phyloP scores from a whole-genome alignment of 2,329 filamentous ascomycete species.

The Trichothecium sympodiale region DNA sequence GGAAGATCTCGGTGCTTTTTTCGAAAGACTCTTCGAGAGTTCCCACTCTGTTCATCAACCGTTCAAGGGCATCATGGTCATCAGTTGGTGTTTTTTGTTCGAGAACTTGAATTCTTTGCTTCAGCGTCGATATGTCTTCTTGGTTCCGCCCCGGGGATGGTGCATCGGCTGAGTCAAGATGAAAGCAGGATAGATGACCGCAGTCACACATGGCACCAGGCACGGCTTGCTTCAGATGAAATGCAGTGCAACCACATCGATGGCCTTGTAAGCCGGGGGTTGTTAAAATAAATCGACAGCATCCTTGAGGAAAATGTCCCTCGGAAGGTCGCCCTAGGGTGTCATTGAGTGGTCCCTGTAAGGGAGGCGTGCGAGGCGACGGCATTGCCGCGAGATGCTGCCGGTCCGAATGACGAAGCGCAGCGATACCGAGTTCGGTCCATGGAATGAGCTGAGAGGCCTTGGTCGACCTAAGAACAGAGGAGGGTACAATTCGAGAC shows the following conservation, averaged over 20 bases:
- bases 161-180: conserved; percentile 35
- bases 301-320: conserved; percentile 38
- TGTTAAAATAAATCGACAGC: conserved; percentile 48
- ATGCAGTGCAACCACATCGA: conserved; percentile 47
- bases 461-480: no score
- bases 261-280: conserved; percentile 45
- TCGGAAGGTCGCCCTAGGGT: no score
- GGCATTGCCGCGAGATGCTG: no score
- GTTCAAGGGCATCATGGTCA: conserved; percentile 24
- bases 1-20: conserved; percentile 37
- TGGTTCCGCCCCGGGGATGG: conserved; percentile 38
- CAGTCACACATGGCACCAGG: conserved; percentile 47
- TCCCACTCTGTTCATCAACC: conserved; percentile 32
- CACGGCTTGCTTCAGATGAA: conserved; percentile 40
- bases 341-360: no score
- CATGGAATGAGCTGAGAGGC: no score
- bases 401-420: no score
- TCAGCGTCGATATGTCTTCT: conserved; percentile 15
- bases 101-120: conserved; percentile 4
- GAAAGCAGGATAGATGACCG: conserved; percentile 49
- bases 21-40: conserved; percentile 44
- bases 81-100: conserved; percentile 11
- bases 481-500: no score
- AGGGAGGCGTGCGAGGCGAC: no score
- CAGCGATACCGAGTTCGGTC: no score